Base-by-base conservation (phyloP, 257 asterid species). In the Capsicum pubescens region DNA sequence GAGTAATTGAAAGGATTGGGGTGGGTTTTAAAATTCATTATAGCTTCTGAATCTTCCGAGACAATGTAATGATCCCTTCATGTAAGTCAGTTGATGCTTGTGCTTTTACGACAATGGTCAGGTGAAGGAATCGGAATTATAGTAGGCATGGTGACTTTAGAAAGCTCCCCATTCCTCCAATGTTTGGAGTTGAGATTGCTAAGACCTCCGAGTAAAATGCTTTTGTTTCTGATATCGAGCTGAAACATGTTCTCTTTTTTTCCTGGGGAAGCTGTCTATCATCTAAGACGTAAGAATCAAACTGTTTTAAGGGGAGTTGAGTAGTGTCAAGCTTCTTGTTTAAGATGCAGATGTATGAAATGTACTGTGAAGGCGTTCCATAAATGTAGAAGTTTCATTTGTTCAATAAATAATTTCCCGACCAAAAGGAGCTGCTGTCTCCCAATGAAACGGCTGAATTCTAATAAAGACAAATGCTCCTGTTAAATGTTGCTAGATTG, bases 281-380 rank as follows among this genome's bases (percentile, higher is more conserved):
- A 50, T 50, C 81, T 3, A 74, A 74, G 61, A 74, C 42, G 10
- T 50, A 74, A 74, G 46, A 50, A 77, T 50, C 64, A 7, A 77
- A 54, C 32, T 52, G 81, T 26, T 74, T 50, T 50, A 8, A 14
- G 26, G 63, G 63, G 26, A 54, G 9, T 35, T 77, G 32, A 77
- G 64, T 14, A 19, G 48, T 26, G 32, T 5, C 59, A 55, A 54
- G 1, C 64, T 77, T 77, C 64, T 54, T 77, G 21, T 36, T 26
- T 50, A 77, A 77, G 81, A 77, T 71, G 10, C 79, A 42, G 79
- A 42, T 17, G 35, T 70, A 70, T 36, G 77, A 16, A 70, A 70
- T 42, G 56, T 70, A 44, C 50, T 15, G 42, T 44, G 56, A 39
- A 70, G 56, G 79, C 56, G 50, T 17, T 42, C 26, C 56, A 44